Evolutionary conservation across 163 green algal genomes (phyloP).

Genomic region (Chlorella variabilis): DNA sequence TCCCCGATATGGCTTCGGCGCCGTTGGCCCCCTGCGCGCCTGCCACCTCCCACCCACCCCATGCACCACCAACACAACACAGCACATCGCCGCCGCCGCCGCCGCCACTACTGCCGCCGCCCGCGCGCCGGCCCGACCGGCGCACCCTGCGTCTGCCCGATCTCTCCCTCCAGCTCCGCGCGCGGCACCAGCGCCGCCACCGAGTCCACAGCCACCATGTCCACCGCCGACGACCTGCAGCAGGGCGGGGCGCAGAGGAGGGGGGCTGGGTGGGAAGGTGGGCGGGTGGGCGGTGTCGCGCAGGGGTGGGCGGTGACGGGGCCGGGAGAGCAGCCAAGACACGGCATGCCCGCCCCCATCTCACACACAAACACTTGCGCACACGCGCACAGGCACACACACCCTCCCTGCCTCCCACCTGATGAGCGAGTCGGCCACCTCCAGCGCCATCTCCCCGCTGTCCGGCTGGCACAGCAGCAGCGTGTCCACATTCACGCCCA

Average conservation of each 20-base stretch:
- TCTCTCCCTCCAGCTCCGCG: constrained; percentile 94
- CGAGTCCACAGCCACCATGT: constrained; percentile 94
- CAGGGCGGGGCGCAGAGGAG: too few species aligned
- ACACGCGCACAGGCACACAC: too few species aligned
- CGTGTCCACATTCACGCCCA: constrained; percentile 84
- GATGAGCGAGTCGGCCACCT: constrained; percentile 79
- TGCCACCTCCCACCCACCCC: constrained; percentile 63
- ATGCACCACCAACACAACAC: constrained; percentile 27
- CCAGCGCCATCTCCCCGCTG: constrained; percentile 88
- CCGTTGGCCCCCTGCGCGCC: constrained; percentile 59
- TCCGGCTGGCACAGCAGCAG: constrained; percentile 88
- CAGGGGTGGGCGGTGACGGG: too few species aligned
- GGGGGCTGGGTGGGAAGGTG: neutral
- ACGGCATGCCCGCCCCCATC: too few species aligned
- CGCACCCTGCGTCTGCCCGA: constrained; percentile 68
- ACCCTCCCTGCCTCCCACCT: constrained; percentile 44
- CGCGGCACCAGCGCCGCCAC: constrained; percentile 91
- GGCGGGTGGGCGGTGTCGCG: neutral
- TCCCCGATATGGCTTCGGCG: too few species aligned
- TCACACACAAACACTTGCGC: too few species aligned
- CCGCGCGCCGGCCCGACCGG: neutral
- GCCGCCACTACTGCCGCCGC: neutral
- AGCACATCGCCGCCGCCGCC: neutral
- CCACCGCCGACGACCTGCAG: constrained; percentile 55
- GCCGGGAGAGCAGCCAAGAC: too few species aligned